A percentile compares a stretch with the other conserved stretches of the same genome.
Conservation (phyloP, 225 moss, liverwort and hornwort species). For the Polytrichum formosum region DNA sequence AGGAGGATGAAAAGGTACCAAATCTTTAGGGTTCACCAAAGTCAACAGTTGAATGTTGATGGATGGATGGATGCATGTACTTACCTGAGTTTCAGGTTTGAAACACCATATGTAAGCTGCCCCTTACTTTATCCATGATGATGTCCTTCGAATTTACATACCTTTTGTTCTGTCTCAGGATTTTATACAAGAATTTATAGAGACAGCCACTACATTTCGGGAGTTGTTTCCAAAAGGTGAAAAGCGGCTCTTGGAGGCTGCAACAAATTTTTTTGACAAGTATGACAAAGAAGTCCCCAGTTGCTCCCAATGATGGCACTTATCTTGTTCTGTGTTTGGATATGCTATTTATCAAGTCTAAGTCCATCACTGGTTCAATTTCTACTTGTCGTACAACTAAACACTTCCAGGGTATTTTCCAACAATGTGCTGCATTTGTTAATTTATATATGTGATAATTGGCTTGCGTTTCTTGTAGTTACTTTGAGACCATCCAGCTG, state of each 20-base stretch:
- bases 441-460: background rate
- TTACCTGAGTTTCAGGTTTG: slow-evolving; percentile 8
- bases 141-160: slow-evolving; percentile 10
- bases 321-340: too few relatives aligned
- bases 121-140: slow-evolving; percentile 9
- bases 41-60: background rate
- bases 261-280: slow-evolving; percentile 77
- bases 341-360: too few relatives aligned
- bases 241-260: slow-evolving; percentile 68
- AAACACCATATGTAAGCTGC: background rate
- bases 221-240: slow-evolving; percentile 79
- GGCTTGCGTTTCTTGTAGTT: slow-evolving; percentile 42
- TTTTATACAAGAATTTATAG: slow-evolving; percentile 81
- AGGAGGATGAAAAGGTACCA: slow-evolving; percentile 50
- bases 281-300: slow-evolving; percentile 20
- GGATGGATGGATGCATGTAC: background rate
- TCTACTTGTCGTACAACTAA: too few relatives aligned
- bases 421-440: background rate
- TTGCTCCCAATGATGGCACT: background rate
- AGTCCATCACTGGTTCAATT: too few relatives aligned
- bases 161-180: slow-evolving; percentile 40
- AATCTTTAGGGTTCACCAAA: background rate
- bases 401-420: too few relatives aligned
- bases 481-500: slow-evolving; percentile 75
- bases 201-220: slow-evolving; percentile 76